phyloP scores from a whole-genome alignment of 192 early-diverging fungal species.

The Coemansia sp. region DNA sequence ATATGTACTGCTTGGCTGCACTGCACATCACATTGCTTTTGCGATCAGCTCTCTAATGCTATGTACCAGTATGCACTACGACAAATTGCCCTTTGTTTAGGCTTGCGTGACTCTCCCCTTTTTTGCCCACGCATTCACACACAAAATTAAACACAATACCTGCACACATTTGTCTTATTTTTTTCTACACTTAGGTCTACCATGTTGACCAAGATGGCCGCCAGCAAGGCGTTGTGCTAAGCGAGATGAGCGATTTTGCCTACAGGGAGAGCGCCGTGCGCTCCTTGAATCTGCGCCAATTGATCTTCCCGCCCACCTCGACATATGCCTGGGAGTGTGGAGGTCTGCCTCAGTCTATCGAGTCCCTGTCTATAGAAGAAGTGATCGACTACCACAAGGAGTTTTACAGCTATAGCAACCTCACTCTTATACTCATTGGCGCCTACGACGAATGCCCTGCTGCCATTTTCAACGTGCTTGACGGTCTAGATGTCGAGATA shows the following conservation, averaged over 20 bases:
- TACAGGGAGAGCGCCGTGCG: conserved; percentile 73
- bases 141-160: neutral
- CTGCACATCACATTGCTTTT: neutral
- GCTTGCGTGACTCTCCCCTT: conserved; percentile 2
- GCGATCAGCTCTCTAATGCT: conserved; percentile 10
- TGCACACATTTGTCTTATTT: neutral
- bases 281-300: conserved; percentile 27
- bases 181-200: conserved; percentile 53
- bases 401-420: conserved; percentile 72
- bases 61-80: conserved; percentile 8
- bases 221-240: conserved; percentile 78
- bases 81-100: conserved; percentile 14
- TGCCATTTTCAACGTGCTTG: conserved; percentile 58
- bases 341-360: conserved; percentile 74
- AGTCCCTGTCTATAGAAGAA: conserved; percentile 69
- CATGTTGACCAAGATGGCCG: conserved; percentile 75
- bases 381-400: conserved; percentile 73
- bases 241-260: conserved; percentile 80
- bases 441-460: conserved; percentile 45
- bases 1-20: neutral
- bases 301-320: conserved; percentile 58
- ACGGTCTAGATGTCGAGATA: conserved; percentile 36
- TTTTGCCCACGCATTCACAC: neutral
- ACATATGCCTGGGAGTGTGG: conserved; percentile 82
- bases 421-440: conserved; percentile 71